Base-by-base conservation (phyloP, 495 filamentous ascomycete genomes). In the Hyaloscypha hepaticicola region DNA sequence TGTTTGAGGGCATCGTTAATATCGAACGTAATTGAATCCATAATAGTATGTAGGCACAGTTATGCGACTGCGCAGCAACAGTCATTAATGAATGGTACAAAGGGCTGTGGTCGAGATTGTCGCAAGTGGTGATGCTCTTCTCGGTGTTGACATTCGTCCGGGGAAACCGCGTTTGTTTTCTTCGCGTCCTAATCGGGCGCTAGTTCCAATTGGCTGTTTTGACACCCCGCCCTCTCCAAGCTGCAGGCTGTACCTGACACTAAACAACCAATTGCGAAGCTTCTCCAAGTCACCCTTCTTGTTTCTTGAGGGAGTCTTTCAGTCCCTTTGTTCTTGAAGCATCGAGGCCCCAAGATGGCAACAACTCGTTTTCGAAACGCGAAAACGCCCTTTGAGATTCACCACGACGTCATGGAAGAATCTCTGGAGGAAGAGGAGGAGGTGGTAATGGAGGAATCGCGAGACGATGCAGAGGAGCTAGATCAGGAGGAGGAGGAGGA, bases 1-100 rank as follows among this genome's bases (percentile, higher is more conserved):
- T 90, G 83, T 80, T 96, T 97, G 76, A 98, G 88, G 66, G 92
- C 89, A 72, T 95, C 88, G 77, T 97, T 97, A 75, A 99, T 90
- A 74, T 98, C 91, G 77, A 98, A 99, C 65, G 87, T 85, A 69
- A 90, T 80, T 61, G 73, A 77, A 73, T 90, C 92, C 93, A 96
- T 96, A 70, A 60, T 55, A 51, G 48, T 22, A 25, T 7, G 9
- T 62, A 22, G 51, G 53, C 51, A 61, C 66, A 65, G 41, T 11
- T 28, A 56, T 64, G 5, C 4, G 2, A 41, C 80, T 74, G 72
- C 68, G 66, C 59, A 49, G 29, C 26, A 45, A 51, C 33, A 41
- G 33, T 38, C 65, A 70, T 67, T 14, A 66, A 59, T 59, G 64
- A 64, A 66, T 55, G 27, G 29, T 41, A 55, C 45, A 59, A 49